Conservation (phyloP, 768 basidiomycete species). For the Serendipita sp. region DNA sequence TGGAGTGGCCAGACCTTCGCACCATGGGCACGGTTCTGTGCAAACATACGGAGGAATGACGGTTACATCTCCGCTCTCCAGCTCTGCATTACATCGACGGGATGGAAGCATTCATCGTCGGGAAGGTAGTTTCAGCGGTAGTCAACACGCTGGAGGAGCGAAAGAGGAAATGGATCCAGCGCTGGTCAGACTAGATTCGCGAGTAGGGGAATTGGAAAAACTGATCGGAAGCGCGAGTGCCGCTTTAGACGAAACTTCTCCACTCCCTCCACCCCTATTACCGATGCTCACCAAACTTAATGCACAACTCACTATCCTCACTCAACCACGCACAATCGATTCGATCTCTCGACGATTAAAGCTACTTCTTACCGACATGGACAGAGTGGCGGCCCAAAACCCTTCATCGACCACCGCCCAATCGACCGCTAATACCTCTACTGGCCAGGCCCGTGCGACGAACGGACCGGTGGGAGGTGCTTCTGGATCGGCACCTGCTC, state of each 20-base stretch:
- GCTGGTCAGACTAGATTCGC: constrained; percentile 62
- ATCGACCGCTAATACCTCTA: constrained; percentile 29
- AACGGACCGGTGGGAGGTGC: constrained; percentile 9
- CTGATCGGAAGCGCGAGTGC: constrained; percentile 68
- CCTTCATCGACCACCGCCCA: constrained; percentile 22
- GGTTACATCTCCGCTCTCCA: not conserved
- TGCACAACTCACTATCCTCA: constrained; percentile 70
- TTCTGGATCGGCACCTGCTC: constrained; percentile 10
- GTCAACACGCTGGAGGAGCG: not conserved
- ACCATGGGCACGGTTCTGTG: not conserved
- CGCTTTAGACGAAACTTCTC: constrained; percentile 64
- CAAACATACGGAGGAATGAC: not conserved
- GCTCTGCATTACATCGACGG: not conserved
- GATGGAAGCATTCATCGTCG: constrained; percentile 10
- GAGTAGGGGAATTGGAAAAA: constrained; percentile 71
- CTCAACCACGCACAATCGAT: constrained; percentile 92
- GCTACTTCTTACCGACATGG: constrained; percentile 79
- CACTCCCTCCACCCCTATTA: constrained; percentile 65
- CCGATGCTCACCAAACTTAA: constrained; percentile 69
- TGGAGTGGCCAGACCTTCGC: constrained; percentile 12
- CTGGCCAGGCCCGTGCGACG: constrained; percentile 22
- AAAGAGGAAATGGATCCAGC: constrained; percentile 25
- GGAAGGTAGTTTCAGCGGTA: constrained; percentile 5
- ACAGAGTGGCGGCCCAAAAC: constrained; percentile 39
- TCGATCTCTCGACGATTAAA: constrained; percentile 89